Evolutionary conservation across 306 rosid species (phyloP), one percentile per base, ranked within the genome.

Genomic region (Nissolia schottii): DNA sequence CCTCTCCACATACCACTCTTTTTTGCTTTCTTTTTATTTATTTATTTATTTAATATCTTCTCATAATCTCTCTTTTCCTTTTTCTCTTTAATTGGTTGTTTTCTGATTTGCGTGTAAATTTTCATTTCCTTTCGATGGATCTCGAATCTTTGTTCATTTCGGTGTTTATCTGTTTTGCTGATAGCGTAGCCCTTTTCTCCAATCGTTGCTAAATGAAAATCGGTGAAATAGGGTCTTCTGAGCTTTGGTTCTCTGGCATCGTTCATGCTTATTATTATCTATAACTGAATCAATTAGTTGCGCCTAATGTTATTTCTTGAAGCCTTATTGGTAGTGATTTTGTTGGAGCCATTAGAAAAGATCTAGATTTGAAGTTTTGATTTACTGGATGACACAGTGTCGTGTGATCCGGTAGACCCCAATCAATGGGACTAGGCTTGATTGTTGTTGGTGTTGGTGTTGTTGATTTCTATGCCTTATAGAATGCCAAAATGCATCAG

Each of bases 71-170:
- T 32, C 18, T 59, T 16, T 43, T 31, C n/a, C 2, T 45, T 45
- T 71, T 28, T 37, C 25, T 41, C 9, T 28, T 12, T 41, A 24
- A 51, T 14, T 61, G 62, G 55, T 51, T 45, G 31, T 59, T 67
- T 61, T 67, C 54, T 31, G 58, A 67, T 70, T 79, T 25, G 15
- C 53, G 14, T 4, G 15, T 40, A 3, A 24, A 24, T 34, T 59
- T 20, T 49, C 53, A 7, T 51, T 55, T 18, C 22, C 20, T 19
- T 32, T 45, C 24, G 57, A 28, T 51, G 63, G 9, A 50, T 69
- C 64, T 37, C 41, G 22, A 77, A 77, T 76, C 70, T 68, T 29
- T 9, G 1, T 6, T 46, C 46, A 24, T 66, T 61, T 43, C 24
- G 7, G 29, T 14, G 8, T 61, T n/a, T 64, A 23, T 55, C 57